phyloP scores from a whole-genome alignment of 768 basidiomycete genomes.

The Lactarius akahatsu region DNA sequence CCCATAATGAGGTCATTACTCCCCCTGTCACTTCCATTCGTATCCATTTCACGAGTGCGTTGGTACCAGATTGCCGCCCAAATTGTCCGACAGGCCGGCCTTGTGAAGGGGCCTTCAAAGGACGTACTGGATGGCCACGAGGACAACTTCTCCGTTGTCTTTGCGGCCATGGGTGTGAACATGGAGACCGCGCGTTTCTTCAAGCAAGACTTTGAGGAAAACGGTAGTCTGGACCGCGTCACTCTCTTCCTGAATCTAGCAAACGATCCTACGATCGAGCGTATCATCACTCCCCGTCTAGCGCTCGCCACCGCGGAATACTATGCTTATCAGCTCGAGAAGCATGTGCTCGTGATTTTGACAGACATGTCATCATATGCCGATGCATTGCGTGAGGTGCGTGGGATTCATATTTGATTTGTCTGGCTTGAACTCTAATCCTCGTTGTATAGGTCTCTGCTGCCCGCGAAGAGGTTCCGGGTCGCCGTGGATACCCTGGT shows the following conservation, averaged over 20 bases:
- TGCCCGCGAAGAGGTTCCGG: slow-evolving; percentile 98
- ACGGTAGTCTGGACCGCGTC: slow-evolving; percentile 94
- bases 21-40: slow-evolving; percentile 18
- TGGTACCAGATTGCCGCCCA: slow-evolving; percentile 88
- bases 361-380: slow-evolving; percentile 99
- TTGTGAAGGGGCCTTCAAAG: slow-evolving; percentile 95
- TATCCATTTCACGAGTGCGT: slow-evolving; percentile 9
- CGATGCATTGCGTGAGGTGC: slow-evolving; percentile 89
- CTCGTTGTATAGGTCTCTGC: slow-evolving; percentile 73
- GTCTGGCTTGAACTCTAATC: slow-evolving; percentile 16
- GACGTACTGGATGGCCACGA: slow-evolving; percentile 98
- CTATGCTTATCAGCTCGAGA: slow-evolving; percentile 99
- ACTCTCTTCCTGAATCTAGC: slow-evolving; percentile 98
- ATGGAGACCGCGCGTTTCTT: slow-evolving; percentile 99
- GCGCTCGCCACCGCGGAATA: slow-evolving; percentile 98
- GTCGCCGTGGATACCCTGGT: slow-evolving; percentile 97
- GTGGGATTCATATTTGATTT: slow-evolving; percentile 35
- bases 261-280: slow-evolving; percentile 98
- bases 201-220: slow-evolving; percentile 99
- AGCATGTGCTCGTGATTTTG: slow-evolving; percentile 98
- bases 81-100: slow-evolving; percentile 98
- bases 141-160: slow-evolving; percentile 99
- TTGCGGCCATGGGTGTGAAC: slow-evolving; percentile 99
- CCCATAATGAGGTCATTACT: slow-evolving; percentile 87
- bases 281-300: slow-evolving; percentile 98